phyloP scores from a whole-genome alignment of 2,329 filamentous ascomycete species.

The Chrysoporthe cubensis region DNA sequence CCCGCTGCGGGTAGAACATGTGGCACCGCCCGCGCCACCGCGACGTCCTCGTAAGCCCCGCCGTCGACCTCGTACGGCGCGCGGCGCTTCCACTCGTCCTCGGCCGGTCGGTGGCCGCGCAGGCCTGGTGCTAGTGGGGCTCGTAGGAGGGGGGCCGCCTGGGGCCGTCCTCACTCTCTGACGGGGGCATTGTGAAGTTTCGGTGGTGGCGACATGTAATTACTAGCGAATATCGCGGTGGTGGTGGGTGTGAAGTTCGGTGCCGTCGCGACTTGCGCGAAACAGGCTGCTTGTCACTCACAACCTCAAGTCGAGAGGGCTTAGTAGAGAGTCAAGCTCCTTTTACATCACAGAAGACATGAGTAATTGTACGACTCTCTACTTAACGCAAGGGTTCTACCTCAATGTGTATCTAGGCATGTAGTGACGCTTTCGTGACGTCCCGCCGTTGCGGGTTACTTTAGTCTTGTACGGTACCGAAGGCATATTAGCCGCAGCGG shows the following conservation, averaged over 20 bases:
- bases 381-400: not conserved
- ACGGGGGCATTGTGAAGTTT: not conserved
- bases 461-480: not conserved
- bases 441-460: not conserved
- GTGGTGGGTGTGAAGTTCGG: not conserved
- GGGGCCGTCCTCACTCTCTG: slow-evolving; percentile 13
- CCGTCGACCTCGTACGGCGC: slow-evolving; percentile 34
- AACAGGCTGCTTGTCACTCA: not conserved
- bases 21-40: slow-evolving; percentile 60
- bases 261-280: not conserved
- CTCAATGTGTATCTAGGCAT: not conserved
- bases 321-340: too few relatives aligned
- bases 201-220: not conserved
- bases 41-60: slow-evolving; percentile 33
- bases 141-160: slow-evolving; percentile 26
- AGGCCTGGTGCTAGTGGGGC: slow-evolving; percentile 35
- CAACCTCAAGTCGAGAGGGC: not conserved
- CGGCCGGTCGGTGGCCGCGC: slow-evolving; percentile 30
- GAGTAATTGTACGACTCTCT: not conserved
- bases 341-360: too few relatives aligned
- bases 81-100: slow-evolving; percentile 36
- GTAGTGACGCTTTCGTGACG: not conserved
- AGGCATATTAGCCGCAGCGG: not conserved
- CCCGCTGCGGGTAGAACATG: slow-evolving; percentile 78
- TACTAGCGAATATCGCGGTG: not conserved